A percentile compares a stretch with the other conserved stretches of the same genome.
These are phyloP conservation scores for Microbotryum silenes-acaulis DNA, from an alignment of 1,284 basidiomycete species.

Conservation along the genomic window DNA sequence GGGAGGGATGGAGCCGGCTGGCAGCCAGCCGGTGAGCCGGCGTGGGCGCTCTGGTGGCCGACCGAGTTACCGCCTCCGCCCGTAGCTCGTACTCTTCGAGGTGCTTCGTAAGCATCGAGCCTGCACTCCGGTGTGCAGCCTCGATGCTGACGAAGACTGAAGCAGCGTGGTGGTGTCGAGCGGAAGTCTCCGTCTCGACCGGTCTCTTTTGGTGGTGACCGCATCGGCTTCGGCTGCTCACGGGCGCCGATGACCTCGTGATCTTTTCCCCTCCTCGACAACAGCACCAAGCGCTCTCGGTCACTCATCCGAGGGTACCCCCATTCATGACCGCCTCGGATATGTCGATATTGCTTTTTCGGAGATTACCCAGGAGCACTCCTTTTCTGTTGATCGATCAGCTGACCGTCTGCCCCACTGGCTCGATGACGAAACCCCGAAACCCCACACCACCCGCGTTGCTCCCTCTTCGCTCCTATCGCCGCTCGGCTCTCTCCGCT, in stretches of 20 bases:
- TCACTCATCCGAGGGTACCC: not conserved
- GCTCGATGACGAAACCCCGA: not conserved
- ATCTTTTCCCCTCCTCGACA: not conserved
- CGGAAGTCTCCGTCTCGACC: not conserved
- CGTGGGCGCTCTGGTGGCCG: not conserved
- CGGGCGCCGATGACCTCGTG: not conserved
- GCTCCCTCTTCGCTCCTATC: not conserved
- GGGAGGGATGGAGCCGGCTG: not conserved
- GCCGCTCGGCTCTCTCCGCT: too few species aligned
- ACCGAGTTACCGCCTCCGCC: not conserved
- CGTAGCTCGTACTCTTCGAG: not conserved
- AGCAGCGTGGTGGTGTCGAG: too few species aligned
- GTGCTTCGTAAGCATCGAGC: too few species aligned
- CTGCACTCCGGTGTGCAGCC: too few species aligned
- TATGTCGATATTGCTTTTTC: too few species aligned
- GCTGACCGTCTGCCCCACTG: not conserved
- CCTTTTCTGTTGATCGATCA: too few species aligned
- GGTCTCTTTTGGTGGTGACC: not conserved
- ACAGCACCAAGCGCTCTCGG: not conserved
- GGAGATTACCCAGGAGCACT: too few species aligned
- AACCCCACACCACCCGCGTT: too few species aligned
- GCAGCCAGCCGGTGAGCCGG: not conserved
- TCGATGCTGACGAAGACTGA: too few species aligned
- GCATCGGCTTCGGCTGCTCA: not conserved
- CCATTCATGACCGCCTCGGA: too few species aligned